Conservation (phyloP, 441 rosid genomes). For the Bruguiera hainesii region DNA sequence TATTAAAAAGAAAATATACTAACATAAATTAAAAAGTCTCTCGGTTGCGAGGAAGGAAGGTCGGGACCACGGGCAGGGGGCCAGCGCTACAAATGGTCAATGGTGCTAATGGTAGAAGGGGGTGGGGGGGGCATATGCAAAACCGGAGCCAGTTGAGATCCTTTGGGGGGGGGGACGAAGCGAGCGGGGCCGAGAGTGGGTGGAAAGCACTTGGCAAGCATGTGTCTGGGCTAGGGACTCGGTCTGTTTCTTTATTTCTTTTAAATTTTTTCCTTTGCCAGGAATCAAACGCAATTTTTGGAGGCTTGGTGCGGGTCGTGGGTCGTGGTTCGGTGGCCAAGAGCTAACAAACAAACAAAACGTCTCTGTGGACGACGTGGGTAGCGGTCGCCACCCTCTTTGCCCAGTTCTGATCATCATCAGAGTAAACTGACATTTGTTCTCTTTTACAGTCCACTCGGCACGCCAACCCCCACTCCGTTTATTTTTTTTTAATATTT, state of each 20-base stretch:
- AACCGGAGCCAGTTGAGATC: constrained; percentile 17
- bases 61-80: constrained; percentile 14
- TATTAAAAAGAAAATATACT: too few species aligned
- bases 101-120: not conserved
- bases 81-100: not conserved
- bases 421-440: constrained; percentile 23
- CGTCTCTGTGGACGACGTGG: not conserved
- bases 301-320: not conserved
- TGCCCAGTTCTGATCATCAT: not conserved
- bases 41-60: not conserved
- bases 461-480: constrained; percentile 9
- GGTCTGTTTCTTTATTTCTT: not conserved
- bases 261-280: not conserved
- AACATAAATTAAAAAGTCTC: not conserved
- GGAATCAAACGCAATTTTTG: not conserved
- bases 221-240: constrained; percentile 24
- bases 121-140: constrained; percentile 21
- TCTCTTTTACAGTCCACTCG: constrained; percentile 27
- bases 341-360: too few species aligned
- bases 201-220: constrained; percentile 26
- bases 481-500: not conserved
- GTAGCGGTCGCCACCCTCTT: not conserved
- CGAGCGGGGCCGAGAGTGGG: not conserved
- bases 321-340: not conserved
- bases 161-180: not conserved